Evolutionary conservation across 2,329 filamentous ascomycete species (phyloP).

Genomic region (Cercospora zeina): DNA sequence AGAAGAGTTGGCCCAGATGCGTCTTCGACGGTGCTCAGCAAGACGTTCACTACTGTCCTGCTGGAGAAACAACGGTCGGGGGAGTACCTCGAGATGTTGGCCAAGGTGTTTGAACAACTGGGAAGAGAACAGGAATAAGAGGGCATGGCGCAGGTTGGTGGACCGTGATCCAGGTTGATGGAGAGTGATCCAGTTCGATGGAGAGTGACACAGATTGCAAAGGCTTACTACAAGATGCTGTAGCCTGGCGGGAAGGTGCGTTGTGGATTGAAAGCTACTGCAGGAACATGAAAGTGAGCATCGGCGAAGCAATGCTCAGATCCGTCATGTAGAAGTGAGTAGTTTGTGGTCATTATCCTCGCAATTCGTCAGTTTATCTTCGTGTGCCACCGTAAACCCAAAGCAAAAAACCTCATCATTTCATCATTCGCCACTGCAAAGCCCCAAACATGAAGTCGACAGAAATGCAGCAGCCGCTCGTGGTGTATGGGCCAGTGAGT

Average conservation of each 20-base stretch:
- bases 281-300: not conserved
- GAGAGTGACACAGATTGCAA: not conserved
- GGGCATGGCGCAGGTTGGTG: no score
- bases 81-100: not conserved
- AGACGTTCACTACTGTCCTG: not conserved
- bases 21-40: not conserved
- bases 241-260: not conserved
- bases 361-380: no score
- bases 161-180: not conserved
- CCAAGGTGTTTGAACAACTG: not conserved
- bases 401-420: no score
- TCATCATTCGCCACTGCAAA: no score
- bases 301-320: not conserved
- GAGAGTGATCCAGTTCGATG: not conserved
- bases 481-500: not conserved
- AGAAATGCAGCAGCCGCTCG: not conserved
- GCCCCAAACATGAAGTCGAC: not conserved
- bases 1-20: not conserved
- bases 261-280: not conserved
- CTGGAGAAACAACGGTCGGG: not conserved
- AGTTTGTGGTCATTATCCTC: not conserved
- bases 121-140: not conserved
- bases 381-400: no score
- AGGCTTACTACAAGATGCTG: no score
- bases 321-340: not conserved